Percentiles rank a stretch among this genome's conserved stretches.
These are phyloP conservation scores for Echria macrotheca DNA, from an alignment of 495 filamentous ascomycete genomes.

Conservation along the genomic window DNA sequence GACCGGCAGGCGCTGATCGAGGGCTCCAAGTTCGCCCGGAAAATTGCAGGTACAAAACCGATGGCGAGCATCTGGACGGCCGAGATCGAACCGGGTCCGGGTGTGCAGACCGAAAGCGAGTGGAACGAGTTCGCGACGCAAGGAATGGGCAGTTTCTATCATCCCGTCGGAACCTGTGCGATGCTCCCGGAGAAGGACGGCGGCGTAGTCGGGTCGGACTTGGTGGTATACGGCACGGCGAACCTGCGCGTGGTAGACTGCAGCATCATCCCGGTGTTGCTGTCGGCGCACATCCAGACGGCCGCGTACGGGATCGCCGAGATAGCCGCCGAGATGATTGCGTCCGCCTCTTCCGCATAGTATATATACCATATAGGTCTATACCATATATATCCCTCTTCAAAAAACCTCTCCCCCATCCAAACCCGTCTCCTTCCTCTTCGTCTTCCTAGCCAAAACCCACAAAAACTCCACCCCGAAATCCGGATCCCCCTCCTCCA, in stretches of 20 bases:
- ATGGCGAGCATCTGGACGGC: conserved; percentile 17
- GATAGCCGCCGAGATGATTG: conserved; percentile 40
- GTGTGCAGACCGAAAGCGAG: conserved; percentile 16
- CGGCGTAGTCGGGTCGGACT: conserved; percentile 45
- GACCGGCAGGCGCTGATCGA: conserved; percentile 18
- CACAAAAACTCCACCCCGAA: no score
- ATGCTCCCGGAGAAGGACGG: conserved; percentile 40
- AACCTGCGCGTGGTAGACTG: conserved; percentile 33
- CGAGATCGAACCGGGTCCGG: conserved; percentile 26
- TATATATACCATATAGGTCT: no score
- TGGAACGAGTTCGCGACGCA: conserved; percentile 20
- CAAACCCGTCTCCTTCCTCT: no score
- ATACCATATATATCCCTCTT: no score
- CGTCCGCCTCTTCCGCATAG: no score
- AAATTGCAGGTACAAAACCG: conserved; percentile 16
- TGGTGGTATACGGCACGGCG: conserved; percentile 40
- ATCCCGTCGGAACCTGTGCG: conserved; percentile 40
- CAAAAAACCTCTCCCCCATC: no score
- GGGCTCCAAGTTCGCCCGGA: conserved; percentile 17
- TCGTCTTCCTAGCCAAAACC: no score
- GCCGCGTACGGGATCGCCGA: conserved; percentile 36
- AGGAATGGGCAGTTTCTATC: conserved; percentile 19
- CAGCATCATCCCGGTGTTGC: conserved; percentile 27
- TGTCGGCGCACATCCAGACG: conserved; percentile 31
- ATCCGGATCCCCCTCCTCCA: no score